Conservation (phyloP, 2,329 filamentous ascomycete species). For the Meredithiella fracta region DNA sequence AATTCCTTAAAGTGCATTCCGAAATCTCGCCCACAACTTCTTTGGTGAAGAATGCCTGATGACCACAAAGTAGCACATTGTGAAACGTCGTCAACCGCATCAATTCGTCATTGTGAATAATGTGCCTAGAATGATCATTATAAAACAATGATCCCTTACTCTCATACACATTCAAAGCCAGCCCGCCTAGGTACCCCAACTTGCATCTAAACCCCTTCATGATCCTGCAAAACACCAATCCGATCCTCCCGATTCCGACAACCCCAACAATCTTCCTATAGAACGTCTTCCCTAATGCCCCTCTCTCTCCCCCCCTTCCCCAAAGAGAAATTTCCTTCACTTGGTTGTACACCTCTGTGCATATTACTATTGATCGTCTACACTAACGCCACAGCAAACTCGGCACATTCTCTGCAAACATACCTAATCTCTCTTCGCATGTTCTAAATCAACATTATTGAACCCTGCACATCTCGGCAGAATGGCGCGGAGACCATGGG, state of each 20-base stretch:
- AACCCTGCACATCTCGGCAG: conserved; percentile 52
- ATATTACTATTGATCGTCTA: conserved; percentile 53
- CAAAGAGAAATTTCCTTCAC: conserved; percentile 54
- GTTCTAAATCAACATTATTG: conserved; percentile 47
- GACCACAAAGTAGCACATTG: conserved; percentile 49
- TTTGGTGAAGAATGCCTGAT: conserved; percentile 53
- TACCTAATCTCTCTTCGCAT: conserved; percentile 35
- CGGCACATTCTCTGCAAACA: conserved; percentile 53
- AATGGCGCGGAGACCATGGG: conserved; percentile 37
- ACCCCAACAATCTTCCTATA: conserved; percentile 50
- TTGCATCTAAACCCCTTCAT: conserved; percentile 48
- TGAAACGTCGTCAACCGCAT: conserved; percentile 52
- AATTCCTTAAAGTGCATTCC: conserved; percentile 39
- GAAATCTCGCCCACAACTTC: conserved; percentile 50
- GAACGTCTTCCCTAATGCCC: conserved; percentile 44
- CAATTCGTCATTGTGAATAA: conserved; percentile 49
- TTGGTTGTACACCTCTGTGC: conserved; percentile 50
- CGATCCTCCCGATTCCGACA: conserved; percentile 49
- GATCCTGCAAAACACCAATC: conserved; percentile 43
- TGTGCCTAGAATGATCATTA: conserved; percentile 45
- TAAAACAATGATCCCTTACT: conserved; percentile 48
- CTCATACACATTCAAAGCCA: conserved; percentile 55
- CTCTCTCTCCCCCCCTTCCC: too few species aligned
- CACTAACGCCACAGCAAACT: conserved; percentile 51
- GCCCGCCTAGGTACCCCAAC: conserved; percentile 39